Evolutionary conservation across 345 rosid genomes (phyloP), one percentile per base, ranked within the genome.

Genomic region (Leavenworthia alabamica): DNA sequence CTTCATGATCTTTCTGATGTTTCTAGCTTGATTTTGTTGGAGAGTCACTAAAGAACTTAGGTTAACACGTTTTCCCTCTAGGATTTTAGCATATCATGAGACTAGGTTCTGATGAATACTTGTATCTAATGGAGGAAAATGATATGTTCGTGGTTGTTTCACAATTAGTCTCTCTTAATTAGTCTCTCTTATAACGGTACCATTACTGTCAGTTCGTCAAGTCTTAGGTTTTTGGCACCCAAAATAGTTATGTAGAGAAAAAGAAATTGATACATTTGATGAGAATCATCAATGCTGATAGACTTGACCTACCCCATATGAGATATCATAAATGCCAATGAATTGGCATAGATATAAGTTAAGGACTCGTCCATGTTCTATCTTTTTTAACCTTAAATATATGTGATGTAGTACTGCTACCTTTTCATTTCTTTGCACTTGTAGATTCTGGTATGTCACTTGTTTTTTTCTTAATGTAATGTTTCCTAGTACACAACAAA

Each of bases 381-480:
- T 45, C 13, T 55, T 54, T 35, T 16, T n/a, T 3, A 12, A 42
- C 51, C 35, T 43, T 61, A 2, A 8, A 17, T 29, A 3, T 43
- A 29, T 9, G 13, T 57, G 15, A 0, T 28, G 12, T 41, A 12
- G 12, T 28, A 59, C 32, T 45, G 14, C 23, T 13, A 14, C 11
- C 64, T 31, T 31, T 47, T 47, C 10, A 37, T 62, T 13, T 36
- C 48, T 23, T 24, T 62, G 28, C 27, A 16, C 2, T 50, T 16
- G 36, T 52, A 33, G 67, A 54, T 43, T 69, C 26, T 60, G 61
- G 67, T 53, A 32, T 53, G 43, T 10, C 61, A 22, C 13, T 45
- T 60, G 5, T 51, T 15, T 42, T n/a, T 26, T 42, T 17, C 29
- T 60, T 17, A 13, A n/a, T n/a, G n/a, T 17, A 17, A 24, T 24